Evolutionary conservation across 2,329 filamentous ascomycete genomes (phyloP), one percentile per base, ranked within the genome.

Genomic region (Byssothecium circinans): DNA sequence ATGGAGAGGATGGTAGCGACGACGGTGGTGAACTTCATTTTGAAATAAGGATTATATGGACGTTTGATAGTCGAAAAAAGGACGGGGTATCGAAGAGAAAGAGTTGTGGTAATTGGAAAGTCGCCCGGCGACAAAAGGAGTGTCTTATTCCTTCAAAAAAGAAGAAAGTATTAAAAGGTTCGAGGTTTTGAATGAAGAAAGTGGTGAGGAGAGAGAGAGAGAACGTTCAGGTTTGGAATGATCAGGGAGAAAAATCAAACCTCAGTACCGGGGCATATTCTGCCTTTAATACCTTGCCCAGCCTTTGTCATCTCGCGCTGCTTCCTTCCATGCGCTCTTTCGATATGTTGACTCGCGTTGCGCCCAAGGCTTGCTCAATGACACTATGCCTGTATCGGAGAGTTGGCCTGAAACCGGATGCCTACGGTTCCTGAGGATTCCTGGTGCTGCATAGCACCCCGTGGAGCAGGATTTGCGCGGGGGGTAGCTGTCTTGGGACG

Each of bases 91-190:
- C 17, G 35, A 44, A 32, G 37, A 25, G 14, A 38, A 18, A 19
- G 29, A 22, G 39, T 38, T 30, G 25, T 50, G 18, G 34, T 46
- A 45, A 15, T 15, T 50, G 57, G 47, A 50, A 54, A 45, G 64
- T 69, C 64, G 66, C 60, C 58, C 66, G 54, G 61, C 60, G 61
- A 67, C 58, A 58, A 69, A n/a, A 57, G 37, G 62, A 68, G 55
- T 48, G 63, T 58, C 50, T n/a, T 51, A 25, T 14, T 39, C 19
- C 19, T 25, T 15, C 7, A 42, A 41, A 56, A 56, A 38, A 39
- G 49, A 19, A 35, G 47, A 37, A 29, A 39, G 40, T 49, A 44
- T 43, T 34, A 50, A 53, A 50, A n/a, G n/a, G n/a, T 19, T 27
- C 45, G 47, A 44, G 37, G 29, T n/a, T 20, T 27, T 25, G 41